Percentiles rank a stretch among this genome's conserved stretches.
These are phyloP conservation scores for Arabis alpina DNA, from an alignment of 345 rosid species.

Conservation along the genomic window DNA sequence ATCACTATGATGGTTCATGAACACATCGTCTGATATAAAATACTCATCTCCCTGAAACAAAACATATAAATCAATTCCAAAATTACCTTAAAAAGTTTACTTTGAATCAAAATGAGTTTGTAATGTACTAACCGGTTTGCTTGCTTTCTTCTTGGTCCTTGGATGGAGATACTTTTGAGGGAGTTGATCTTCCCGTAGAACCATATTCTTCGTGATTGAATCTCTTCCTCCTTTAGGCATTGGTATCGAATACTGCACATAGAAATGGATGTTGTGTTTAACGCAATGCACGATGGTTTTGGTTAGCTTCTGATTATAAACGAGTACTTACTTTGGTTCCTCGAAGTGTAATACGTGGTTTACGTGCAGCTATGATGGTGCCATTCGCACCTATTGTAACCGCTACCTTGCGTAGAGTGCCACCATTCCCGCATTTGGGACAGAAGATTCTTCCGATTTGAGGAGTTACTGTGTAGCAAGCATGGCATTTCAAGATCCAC, in stretches of 20 bases:
- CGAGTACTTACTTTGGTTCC: constrained; percentile 76
- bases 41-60: constrained; percentile 69
- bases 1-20: constrained; percentile 62
- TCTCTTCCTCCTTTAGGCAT: constrained; percentile 94
- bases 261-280: constrained; percentile 4
- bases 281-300: background rate
- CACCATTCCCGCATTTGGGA: constrained; percentile 96
- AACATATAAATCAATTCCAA: background rate
- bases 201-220: constrained; percentile 72
- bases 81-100: background rate
- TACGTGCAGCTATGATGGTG: constrained; percentile 59
- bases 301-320: background rate
- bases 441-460: constrained; percentile 86
- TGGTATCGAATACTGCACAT: constrained; percentile 78
- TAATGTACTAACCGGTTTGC: constrained; percentile 55
- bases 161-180: constrained; percentile 84
- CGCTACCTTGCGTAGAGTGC: constrained; percentile 84
- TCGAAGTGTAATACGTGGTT: constrained; percentile 68
- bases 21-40: constrained; percentile 56
- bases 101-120: constrained; percentile 5
- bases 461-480: constrained; percentile 87
- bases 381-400: constrained; percentile 89
- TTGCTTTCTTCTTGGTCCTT: constrained; percentile 79
- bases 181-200: constrained; percentile 93
- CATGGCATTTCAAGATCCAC: constrained; percentile 95